Conservation (phyloP, 108 stramenopile species). For the Halocafeteria seosinensis region DNA sequence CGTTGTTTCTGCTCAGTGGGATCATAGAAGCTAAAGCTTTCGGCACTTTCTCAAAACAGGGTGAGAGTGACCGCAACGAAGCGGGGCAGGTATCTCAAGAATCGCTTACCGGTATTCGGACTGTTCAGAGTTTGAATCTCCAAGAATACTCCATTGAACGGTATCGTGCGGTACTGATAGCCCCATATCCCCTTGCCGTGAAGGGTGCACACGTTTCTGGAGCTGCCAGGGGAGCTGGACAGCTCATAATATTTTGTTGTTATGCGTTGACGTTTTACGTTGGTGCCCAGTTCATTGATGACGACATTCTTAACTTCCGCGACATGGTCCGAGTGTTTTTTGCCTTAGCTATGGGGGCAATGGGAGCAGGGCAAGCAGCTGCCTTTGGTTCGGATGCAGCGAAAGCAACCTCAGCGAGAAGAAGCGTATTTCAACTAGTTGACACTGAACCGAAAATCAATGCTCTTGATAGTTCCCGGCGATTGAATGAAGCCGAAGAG, state of each 20-base stretch:
- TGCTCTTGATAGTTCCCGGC: not conserved
- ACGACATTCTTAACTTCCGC: conserved; percentile 13
- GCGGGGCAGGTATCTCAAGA: conserved; percentile 24
- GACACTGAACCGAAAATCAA: not conserved
- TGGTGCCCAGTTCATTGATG: conserved; percentile 19
- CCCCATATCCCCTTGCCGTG: conserved; percentile 5
- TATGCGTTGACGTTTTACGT: conserved; percentile 26
- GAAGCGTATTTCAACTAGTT: conserved; percentile 22
- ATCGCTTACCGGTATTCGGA: conserved; percentile 40
- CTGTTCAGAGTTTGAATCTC: conserved; percentile 38
- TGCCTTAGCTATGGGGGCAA: conserved; percentile 23
- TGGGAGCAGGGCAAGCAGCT: conserved; percentile 28
- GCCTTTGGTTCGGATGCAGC: conserved; percentile 21
- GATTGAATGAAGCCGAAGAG: not conserved
- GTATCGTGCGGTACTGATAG: conserved; percentile 24
- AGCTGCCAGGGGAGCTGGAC: conserved; percentile 17
- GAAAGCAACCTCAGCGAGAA: conserved; percentile 23
- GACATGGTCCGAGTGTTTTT: conserved; percentile 28
- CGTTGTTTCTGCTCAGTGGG: conserved; percentile 28
- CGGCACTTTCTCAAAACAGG: conserved; percentile 17
- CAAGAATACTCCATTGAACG: conserved; percentile 16
- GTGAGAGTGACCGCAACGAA: conserved; percentile 19
- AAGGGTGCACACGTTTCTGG: conserved; percentile 20
- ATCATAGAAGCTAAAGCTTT: conserved; percentile 23
- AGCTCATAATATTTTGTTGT: conserved; percentile 22